Evolutionary conservation across 106 monocot genomes (phyloP).

Genomic region (Acanthochlamys bracteata): DNA sequence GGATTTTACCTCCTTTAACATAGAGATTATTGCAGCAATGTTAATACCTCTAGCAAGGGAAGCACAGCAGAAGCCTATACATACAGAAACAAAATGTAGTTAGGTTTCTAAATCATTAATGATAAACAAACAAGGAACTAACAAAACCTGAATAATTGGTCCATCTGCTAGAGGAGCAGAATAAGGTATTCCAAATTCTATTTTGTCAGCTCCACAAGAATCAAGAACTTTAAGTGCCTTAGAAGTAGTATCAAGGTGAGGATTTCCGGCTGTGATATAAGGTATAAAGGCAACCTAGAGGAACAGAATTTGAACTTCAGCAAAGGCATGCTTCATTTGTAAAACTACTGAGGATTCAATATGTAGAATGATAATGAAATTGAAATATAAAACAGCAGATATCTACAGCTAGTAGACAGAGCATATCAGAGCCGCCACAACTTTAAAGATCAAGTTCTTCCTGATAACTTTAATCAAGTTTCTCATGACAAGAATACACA

Average conservation of each 20-base stretch:
- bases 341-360: too few species aligned
- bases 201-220: constrained; percentile 86
- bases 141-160: constrained; percentile 83
- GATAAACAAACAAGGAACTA: too few species aligned
- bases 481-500: too few species aligned
- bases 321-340: background rate
- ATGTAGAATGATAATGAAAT: too few species aligned
- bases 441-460: too few species aligned
- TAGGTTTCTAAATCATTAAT: too few species aligned
- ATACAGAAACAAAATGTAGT: too few species aligned
- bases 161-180: constrained; percentile 97
- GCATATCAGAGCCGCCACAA: too few species aligned
- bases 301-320: constrained; percentile 4
- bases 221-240: constrained; percentile 85
- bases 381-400: too few species aligned
- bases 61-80: constrained; percentile 79
- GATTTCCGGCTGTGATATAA: constrained; percentile 91
- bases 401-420: too few species aligned
- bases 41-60: constrained; percentile 72
- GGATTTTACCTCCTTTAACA: constrained; percentile 69
- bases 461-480: too few species aligned
- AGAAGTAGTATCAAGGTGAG: constrained; percentile 66
- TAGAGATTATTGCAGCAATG: constrained; percentile 60
- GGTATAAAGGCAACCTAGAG: constrained; percentile 82
- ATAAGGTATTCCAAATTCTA: constrained; percentile 89